Evolutionary conservation across 192 early-diverging fungal genomes (phyloP).

Genomic region (Entomortierella beljakovae): DNA sequence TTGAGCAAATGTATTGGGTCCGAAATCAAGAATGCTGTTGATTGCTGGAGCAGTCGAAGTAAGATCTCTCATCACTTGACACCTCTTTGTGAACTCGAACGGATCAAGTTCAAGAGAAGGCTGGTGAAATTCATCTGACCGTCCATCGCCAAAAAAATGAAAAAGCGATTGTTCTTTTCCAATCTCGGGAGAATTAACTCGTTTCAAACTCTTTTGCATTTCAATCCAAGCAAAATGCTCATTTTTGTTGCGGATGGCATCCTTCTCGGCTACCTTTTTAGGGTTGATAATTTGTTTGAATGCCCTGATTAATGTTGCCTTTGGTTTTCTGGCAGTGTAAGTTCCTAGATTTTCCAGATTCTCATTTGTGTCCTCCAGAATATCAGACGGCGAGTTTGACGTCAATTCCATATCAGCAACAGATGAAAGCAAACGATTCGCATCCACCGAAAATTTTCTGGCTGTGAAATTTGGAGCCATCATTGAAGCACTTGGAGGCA

Average conservation of each 20-base stretch:
- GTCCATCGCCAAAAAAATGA: background rate
- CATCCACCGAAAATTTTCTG: conserved; percentile 35
- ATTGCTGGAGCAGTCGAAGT: background rate
- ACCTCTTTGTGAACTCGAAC: conserved; percentile 14
- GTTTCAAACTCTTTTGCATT: conserved; percentile 45
- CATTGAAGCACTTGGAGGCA: conserved; percentile 7
- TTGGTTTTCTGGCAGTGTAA: conserved; percentile 43
- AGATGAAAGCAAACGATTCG: background rate
- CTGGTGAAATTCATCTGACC: too few relatives aligned
- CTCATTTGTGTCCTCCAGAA: background rate
- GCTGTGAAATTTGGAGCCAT: conserved; percentile 9
- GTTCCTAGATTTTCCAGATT: background rate
- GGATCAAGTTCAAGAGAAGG: conserved; percentile 21
- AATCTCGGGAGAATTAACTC: conserved; percentile 32
- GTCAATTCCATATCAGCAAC: background rate
- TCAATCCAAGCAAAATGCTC: conserved; percentile 54
- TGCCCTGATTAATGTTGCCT: conserved; percentile 30
- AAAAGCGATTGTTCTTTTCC: conserved; percentile 14
- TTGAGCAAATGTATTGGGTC: conserved; percentile 60
- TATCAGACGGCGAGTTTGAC: background rate
- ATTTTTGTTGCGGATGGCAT: conserved; percentile 32
- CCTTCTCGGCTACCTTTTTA: conserved; percentile 41
- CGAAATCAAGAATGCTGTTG: conserved; percentile 17
- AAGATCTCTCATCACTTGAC: conserved; percentile 30
- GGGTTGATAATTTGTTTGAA: conserved; percentile 51